Base-by-base conservation (phyloP, 2,329 filamentous ascomycete genomes). In the Microdochium trichocladiopsis region DNA sequence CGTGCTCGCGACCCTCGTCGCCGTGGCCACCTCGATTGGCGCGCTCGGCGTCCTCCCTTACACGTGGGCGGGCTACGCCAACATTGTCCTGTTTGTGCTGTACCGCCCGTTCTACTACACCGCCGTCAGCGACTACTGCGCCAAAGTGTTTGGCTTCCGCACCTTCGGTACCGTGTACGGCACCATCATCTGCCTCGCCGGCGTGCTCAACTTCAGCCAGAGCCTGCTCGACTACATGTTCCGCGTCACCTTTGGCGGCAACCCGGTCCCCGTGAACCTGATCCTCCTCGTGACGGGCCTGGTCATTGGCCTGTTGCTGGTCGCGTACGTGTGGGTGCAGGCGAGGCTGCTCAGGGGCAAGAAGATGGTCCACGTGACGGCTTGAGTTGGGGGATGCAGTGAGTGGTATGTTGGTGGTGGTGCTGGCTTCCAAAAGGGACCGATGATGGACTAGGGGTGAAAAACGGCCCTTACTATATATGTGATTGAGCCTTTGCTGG, bases 81-180 rank as follows among this genome's bases (percentile, higher is more conserved):
- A 92, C 59, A 75, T 96, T 51, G 72, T 77, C 47, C 78, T 96
- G 10, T 95, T 96, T 63, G 88, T 94, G 11, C 69, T 95, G 22
- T 92, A 94, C 63, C 82, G 91, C 0, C 91, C 92, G 0, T 84
- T 96, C 25, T 96, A 95, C 70, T 96, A 96, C 72, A 95, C 90
- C 0, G 84, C 90, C 8, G 88, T 96, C 53, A 93, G 87, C 53
- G 91, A 96, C 71, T 95, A 95, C 67, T 82, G 83, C 21, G 90
- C 90, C 55, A 95, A 95, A 70, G 90, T 96, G 33, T 96, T 96
- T 66, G 91, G 91, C 16, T 95, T 95, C 71, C 79, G 84, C 55
- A 95, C 90, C 0, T 96, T 96, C 60, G 92, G 91, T 47, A 95
- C 89, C 53, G 90, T 96, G n/a, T 96, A 96, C 68, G 91, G 91